Base-by-base conservation (phyloP, 371 early-diverging fungal species). In the Phascolomyces articulosus region DNA sequence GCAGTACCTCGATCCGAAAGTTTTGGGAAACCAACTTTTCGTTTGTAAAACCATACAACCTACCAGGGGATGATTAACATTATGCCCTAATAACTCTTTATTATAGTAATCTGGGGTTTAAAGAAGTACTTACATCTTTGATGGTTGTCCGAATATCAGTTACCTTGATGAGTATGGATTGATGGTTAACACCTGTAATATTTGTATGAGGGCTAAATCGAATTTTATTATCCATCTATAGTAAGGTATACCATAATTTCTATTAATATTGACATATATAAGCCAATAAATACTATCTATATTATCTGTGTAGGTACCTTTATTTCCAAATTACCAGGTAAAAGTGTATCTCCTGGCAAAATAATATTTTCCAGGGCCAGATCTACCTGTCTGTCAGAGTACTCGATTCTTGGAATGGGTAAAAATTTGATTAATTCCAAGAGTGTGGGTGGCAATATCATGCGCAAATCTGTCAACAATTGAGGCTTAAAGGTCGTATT, bases 391-490 rank as follows among this genome's bases (percentile, higher is more conserved):
- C 70, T 67, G 56, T 88, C 87, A 44, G 73, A 73, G 63, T 87
- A 84, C 57, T 86, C 88, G 54, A 90, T 85, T 18, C 82, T 83
- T 6, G 90, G 88, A 49, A 90, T 72, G n/a, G 88, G 87, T 27
- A 90, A 68, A 56, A 78, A 85, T 60, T 82, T 77, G 69, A 90
- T 72, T 27, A 88, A 80, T 53, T 88, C 88, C 63, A 86, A 62
- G 21, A 85, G 47, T 18, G 87, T 78, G 31, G 87, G 82, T 38
- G 80, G 24, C n/a, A 85, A 47, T 0, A 78, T 79, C 55, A 78
- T 67, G 23, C 77, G 76, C 64, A 89, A 76, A 53, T 89, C 90
- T 24, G 77, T 79, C 40, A 87, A 58, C 47, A 89, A 65, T 20
- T 82, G 78, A 21, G 83, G 83, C 69, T 89, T 89, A 74, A 89